Evolutionary conservation across 441 rosid genomes (phyloP).

Genomic region (Geranium incanum): DNA sequence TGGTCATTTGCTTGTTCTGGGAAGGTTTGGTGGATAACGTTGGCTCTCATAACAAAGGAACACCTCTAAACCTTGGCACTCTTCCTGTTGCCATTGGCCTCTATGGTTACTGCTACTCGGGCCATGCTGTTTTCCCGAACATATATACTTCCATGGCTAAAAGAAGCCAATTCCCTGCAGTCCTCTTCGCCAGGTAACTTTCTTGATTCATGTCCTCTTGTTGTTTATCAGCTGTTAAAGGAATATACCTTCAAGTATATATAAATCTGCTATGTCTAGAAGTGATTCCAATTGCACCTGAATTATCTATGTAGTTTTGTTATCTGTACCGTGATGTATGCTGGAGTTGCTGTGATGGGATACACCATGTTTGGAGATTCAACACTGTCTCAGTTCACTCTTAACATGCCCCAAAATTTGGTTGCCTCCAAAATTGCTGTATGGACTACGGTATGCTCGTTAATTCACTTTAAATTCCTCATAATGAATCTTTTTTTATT

Average conservation of each 20-base stretch:
- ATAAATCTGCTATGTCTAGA: not conserved
- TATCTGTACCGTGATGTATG: conserved; percentile 63
- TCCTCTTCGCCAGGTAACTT: conserved; percentile 58
- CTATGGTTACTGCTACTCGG: conserved; percentile 83
- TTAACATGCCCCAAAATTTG: conserved; percentile 72
- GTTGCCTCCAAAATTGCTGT: conserved; percentile 84
- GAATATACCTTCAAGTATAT: not conserved
- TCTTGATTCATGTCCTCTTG: conserved; percentile 4
- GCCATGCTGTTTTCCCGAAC: conserved; percentile 92
- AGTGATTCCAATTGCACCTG: conserved; percentile 1
- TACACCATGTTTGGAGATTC: conserved; percentile 79
- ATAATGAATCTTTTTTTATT: not conserved
- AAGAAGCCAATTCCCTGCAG: conserved; percentile 55
- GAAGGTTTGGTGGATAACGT: conserved; percentile 65
- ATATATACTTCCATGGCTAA: conserved; percentile 85
- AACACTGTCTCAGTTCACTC: conserved; percentile 70
- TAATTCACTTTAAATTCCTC: not conserved
- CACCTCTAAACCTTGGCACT: conserved; percentile 51
- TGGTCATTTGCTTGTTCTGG: conserved; percentile 81
- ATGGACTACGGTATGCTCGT: conserved; percentile 68
- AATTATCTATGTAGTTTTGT: conserved; percentile 40
- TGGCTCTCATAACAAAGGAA: conserved; percentile 52
- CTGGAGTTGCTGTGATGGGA: conserved; percentile 78
- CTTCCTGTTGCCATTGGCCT: conserved; percentile 91
- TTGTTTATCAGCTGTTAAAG: not conserved